These are phyloP conservation scores for Cladosporium sp. DNA, from an alignment of 2,329 filamentous ascomycete species.

Conservation along the genomic window DNA sequence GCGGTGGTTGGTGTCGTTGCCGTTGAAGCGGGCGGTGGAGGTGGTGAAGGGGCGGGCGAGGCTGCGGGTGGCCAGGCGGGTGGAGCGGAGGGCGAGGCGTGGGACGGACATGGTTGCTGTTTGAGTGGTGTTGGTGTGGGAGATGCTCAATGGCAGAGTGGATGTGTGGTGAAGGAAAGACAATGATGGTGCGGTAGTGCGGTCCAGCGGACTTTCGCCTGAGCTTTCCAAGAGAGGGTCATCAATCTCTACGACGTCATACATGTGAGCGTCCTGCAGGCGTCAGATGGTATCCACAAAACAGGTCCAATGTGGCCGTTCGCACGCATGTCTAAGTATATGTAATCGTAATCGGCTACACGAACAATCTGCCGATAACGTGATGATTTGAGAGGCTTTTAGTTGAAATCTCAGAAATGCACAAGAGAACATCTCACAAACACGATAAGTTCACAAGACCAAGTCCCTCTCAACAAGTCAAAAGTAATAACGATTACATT, in stretches of 20 bases:
- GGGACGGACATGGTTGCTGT: conserved; percentile 42
- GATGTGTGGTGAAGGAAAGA: not conserved
- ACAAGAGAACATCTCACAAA: no score
- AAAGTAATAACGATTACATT: no score
- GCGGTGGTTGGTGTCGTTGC: conserved; percentile 45
- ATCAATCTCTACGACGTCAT: conserved; percentile 5
- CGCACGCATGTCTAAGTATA: no score
- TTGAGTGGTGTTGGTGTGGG: conserved; percentile 1
- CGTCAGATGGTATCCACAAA: no score
- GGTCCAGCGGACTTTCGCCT: conserved; percentile 5
- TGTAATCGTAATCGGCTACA: no score
- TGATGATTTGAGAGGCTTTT: no score
- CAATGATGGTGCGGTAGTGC: not conserved
- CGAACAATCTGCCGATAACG: no score
- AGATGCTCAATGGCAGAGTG: not conserved
- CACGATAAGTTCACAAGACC: no score
- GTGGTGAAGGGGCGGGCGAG: conserved; percentile 38
- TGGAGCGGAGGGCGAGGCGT: conserved; percentile 42
- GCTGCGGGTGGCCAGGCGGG: conserved; percentile 37
- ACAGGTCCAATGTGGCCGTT: no score
- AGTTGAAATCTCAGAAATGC: no score
- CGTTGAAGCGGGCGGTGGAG: conserved; percentile 31
- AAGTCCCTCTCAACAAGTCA: no score
- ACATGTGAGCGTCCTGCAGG: no score
- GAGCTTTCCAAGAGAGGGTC: conserved; percentile 3